Base-by-base conservation (phyloP, 495 filamentous ascomycete genomes). In the Talaromyces nanjingensis region DNA sequence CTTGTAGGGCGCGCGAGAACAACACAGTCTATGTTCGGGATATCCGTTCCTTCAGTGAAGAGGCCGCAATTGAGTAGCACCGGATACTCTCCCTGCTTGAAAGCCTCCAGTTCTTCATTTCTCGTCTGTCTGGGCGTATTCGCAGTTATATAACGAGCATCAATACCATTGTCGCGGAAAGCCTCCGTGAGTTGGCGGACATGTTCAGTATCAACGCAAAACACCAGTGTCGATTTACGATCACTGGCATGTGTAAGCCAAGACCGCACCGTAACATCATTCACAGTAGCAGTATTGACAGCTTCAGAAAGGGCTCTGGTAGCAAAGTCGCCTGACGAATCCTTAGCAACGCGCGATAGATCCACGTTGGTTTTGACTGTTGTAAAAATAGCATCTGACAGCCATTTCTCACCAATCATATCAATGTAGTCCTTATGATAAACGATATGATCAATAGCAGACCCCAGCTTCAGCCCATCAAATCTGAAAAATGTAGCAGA, bases 401-500 rank as follows among this genome's bases (percentile, higher is more conserved):
- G 82, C 84, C 84, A 88, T 37, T 92, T 90, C 20, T 96, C 91
- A 27, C 83, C 84, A 63, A 98, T 98, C 93, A 98, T 96, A 66
- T 97, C 93, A 61, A 98, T 83, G 67, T 96, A 98, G 70, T 97
- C 92, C 70, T 90, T 96, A 75, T 98, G 96, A 68, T 97, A 99
- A 27, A 97, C 96, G 62, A 99, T 93, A 65, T 96, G 89, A 67
- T 98, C 94, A 65, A 99, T 90, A 16, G 90, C 93, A 39, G 90
- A 84, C 4, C 93, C 93, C 1, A 99, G 78, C 55, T 83, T 84
- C n/a, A 97, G 77, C 0, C 94, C 94, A 75, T 99, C 94, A 59
- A 88, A 88, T 24, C 94, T 84, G 18, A 92, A 92, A 65, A 98
- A 87, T 0, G 94, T 99, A 5, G 94, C 94, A 22, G 92, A 97